Evolutionary conservation across 108 stramenopile species (phyloP), one percentile per base, ranked within the genome.

Genomic region (Pseudonitzschia multiseries): DNA sequence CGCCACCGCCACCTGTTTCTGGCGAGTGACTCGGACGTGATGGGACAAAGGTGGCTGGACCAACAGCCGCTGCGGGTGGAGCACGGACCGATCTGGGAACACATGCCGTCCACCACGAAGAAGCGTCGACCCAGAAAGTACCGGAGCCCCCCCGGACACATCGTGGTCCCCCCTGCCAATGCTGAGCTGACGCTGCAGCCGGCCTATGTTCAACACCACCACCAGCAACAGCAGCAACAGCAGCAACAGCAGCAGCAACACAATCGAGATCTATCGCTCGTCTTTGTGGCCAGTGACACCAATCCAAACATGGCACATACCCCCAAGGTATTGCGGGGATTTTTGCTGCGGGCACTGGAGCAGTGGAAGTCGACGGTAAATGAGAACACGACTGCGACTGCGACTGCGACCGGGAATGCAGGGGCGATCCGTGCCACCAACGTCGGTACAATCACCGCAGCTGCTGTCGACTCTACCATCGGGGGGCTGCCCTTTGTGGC

Each of bases 401-500:
- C n/a, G n/a, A n/a, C n/a, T n/a, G n/a, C n/a, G n/a, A n/a, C n/a
- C n/a, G n/a, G n/a, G n/a, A n/a, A n/a, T n/a, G n/a, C n/a, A n/a
- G n/a, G n/a, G n/a, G n/a, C n/a, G n/a, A n/a, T n/a, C n/a, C n/a
- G n/a, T n/a, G n/a, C n/a, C n/a, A n/a, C n/a, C n/a, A n/a, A n/a
- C n/a, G n/a, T n/a, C n/a, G n/a, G n/a, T n/a, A n/a, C 36, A 36
- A 36, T 6, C 2, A 36, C 36, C 2, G 36, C 36, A 36, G 36
- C 36, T 5, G 6, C 36, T 5, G 36, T 6, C 2, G 36, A n/a
- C n/a, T n/a, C n/a, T 6, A 36, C 4, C 36, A 26, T 79, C 24
- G 83, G 71, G 24, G 72, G 71, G 17, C 65, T 83, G 50, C 79
- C 79, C 28, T 76, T 78, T 64, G 52, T 75, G 53, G 48, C 75